Evolutionary conservation across 2,329 filamentous ascomycete genomes (phyloP), one percentile per base, ranked within the genome.

Genomic region (Sporothrix pallida): DNA sequence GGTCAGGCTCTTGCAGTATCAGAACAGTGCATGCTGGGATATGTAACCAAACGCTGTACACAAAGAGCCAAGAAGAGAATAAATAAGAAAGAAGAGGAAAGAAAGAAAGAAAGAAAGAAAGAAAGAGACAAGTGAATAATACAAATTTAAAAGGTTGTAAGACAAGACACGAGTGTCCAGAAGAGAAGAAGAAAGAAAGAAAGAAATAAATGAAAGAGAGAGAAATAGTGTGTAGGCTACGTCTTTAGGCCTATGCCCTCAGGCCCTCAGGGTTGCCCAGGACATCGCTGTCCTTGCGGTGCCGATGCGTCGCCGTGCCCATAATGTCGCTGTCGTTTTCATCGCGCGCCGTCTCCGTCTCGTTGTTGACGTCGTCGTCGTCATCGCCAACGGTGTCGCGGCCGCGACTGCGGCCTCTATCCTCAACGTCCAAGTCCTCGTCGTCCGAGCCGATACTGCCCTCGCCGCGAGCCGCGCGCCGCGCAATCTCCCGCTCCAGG

Each of bases 401-500:
- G 65, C n/a, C 52, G n/a, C 67, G 31, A 7, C 31, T 37, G 31
- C 31, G 31, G 31, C 31, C 31, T 2, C 31, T 2, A 3, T 37
- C 31, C 50, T 42, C 60, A 9, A 13, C 26, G 15, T 52, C 56
- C 20, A 20, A 8, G 15, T 56, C 52, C 23, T 62, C 50, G 12
- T 70, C 73, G 37, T 74, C 75, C 3, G 74, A 68, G 56, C 71
- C 58, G 8, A 74, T 65, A 20, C 71, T 75, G 17, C 74, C 77
- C 56, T 79, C 79, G 8, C 86, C 86, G 56, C 83, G 80, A 0
- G 85, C 84, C 3, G 85, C 86, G n/a, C 85, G 83, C 63, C 84
- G 81, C 23, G 85, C 87, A 62, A 84, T 80, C 56, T 87, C 87
- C 71, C 89, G 82, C 80, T 91, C 89, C 3, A 81, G 80, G 77